Percentiles rank a stretch among this genome's conserved stretches.
Conservation (phyloP, 805 yeast genomes). For the Saccharomycopsis schoenii region DNA sequence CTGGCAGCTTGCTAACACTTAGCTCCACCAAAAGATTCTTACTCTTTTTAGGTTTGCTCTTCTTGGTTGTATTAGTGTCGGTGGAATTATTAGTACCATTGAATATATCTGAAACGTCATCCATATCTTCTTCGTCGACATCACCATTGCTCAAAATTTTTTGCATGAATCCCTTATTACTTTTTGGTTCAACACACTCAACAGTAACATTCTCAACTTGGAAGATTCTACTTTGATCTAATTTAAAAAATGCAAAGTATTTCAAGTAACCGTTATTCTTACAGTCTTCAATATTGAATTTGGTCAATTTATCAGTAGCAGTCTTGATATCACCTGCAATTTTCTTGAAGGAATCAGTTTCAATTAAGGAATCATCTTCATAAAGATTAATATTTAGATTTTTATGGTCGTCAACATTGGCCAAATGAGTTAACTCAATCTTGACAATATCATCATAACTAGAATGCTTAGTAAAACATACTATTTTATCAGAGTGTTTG, state of each 20-base stretch:
- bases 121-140: background rate
- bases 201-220: constrained; percentile 35
- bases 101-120: background rate
- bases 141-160: constrained; percentile 10
- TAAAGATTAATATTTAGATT: constrained; percentile 18
- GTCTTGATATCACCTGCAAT: constrained; percentile 8
- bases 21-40: constrained; percentile 1
- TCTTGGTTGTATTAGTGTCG: background rate
- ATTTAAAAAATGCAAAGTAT: constrained; percentile 33
- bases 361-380: constrained; percentile 20
- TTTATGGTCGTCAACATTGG: constrained; percentile 13
- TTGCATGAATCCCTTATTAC: constrained; percentile 14
- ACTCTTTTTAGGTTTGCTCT: background rate
- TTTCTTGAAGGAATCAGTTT: constrained; percentile 16
- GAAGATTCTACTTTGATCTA: constrained; percentile 44
- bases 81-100: background rate
- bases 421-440: constrained; percentile 30
- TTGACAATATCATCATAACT: constrained; percentile 26
- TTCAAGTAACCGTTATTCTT: constrained; percentile 23
- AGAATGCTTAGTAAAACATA: constrained; percentile 41
- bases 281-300: constrained; percentile 10
- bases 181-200: constrained; percentile 27
- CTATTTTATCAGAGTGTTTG: constrained; percentile 7
- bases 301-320: constrained; percentile 4
- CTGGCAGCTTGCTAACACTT: background rate